phyloP scores from a whole-genome alignment of 2,329 filamentous ascomycete genomes.

The Penicillium glabrum region DNA sequence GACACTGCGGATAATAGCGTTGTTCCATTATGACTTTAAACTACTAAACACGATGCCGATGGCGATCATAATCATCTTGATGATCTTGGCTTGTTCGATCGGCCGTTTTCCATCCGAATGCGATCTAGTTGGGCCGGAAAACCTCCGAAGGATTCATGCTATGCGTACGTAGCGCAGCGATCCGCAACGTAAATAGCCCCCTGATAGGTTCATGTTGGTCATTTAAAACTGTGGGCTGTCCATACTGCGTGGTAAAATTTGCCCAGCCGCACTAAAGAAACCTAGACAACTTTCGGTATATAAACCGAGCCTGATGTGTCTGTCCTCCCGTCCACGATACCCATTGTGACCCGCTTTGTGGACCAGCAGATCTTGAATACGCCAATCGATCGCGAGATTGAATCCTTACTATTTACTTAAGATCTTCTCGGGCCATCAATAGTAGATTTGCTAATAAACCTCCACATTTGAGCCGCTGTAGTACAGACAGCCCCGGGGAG shows the following conservation, averaged over 20 bases:
- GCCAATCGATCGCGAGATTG: not conserved
- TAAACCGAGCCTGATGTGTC: not conserved
- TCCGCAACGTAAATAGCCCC: not conserved
- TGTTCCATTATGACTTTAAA: not conserved
- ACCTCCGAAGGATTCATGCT: not conserved
- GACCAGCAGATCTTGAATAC: not conserved
- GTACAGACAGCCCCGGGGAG: not conserved
- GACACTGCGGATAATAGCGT: not conserved
- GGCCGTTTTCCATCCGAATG: not conserved
- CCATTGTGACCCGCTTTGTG: not conserved
- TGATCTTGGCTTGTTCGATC: not conserved
- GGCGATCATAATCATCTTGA: not conserved
- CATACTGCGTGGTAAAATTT: not conserved
- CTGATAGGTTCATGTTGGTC: not conserved
- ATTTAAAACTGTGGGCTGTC: not conserved
- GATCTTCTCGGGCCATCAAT: not conserved
- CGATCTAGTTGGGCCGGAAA: not conserved
- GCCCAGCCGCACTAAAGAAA: not conserved
- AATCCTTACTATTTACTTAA: not conserved
- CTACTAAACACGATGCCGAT: not conserved
- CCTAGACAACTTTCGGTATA: not conserved
- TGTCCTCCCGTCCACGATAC: not conserved
- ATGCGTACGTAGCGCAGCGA: not conserved
- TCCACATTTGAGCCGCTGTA: not conserved
- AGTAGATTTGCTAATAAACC: not conserved